phyloP scores from a whole-genome alignment of 1,284 basidiomycete genomes.

The Volvariella volvacea region DNA sequence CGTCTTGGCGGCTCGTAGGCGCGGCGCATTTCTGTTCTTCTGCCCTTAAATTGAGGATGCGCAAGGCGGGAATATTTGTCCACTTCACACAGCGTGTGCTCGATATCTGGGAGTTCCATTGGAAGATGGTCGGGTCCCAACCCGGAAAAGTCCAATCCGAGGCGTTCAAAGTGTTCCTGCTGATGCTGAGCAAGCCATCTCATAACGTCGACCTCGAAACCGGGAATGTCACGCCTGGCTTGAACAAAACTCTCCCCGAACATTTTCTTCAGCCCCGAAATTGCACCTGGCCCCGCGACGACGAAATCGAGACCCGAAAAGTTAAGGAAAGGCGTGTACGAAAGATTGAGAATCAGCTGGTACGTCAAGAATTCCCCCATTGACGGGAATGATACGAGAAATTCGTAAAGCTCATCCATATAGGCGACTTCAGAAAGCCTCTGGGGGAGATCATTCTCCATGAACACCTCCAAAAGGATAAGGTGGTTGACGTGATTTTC shows the following conservation, averaged over 20 bases:
- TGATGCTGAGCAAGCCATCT: slow-evolving; percentile 52
- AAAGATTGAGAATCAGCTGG: slow-evolving; percentile 50
- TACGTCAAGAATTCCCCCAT: slow-evolving; percentile 57
- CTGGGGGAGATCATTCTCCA: slow-evolving; percentile 39
- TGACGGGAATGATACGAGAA: slow-evolving; percentile 46
- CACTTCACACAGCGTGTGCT: slow-evolving; percentile 62
- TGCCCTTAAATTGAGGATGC: slow-evolving; percentile 31
- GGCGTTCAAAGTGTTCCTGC: slow-evolving; percentile 39
- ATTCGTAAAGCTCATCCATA: slow-evolving; percentile 48
- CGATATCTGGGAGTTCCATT: slow-evolving; percentile 54
- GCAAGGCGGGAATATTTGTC: slow-evolving; percentile 56
- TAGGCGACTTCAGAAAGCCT: slow-evolving; percentile 35
- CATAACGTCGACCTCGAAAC: slow-evolving; percentile 45
- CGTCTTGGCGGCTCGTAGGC: slow-evolving; percentile 23
- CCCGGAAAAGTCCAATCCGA: slow-evolving; percentile 42
- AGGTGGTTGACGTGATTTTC: slow-evolving; percentile 49
- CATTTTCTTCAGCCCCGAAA: slow-evolving; percentile 46
- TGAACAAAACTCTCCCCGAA: slow-evolving; percentile 34
- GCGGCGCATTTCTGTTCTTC: slow-evolving; percentile 21
- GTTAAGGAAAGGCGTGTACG: slow-evolving; percentile 47
- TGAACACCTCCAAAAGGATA: slow-evolving; percentile 46
- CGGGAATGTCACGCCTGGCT: slow-evolving; percentile 19
- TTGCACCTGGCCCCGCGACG: slow-evolving; percentile 50
- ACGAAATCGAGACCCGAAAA: slow-evolving; percentile 58
- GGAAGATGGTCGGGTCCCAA: slow-evolving; percentile 36